phyloP scores from a whole-genome alignment of 371 early-diverging fungal species.

The Lichtheimia corymbifera region DNA sequence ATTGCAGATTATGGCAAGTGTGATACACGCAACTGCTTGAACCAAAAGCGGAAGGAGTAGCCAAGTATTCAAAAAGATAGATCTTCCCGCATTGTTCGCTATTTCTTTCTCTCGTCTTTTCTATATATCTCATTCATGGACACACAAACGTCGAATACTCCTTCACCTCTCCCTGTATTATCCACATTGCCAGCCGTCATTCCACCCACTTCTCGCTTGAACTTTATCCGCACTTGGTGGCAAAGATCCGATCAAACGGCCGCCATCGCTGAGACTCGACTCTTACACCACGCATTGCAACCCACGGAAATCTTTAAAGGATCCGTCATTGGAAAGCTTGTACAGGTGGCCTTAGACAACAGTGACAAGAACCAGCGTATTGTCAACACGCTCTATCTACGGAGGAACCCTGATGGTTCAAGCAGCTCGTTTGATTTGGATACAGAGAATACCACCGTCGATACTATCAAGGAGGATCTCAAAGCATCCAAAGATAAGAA shows the following conservation, averaged over 20 bases:
- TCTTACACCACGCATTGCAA: slow-evolving; percentile 36
- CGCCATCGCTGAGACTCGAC: slow-evolving; percentile 47
- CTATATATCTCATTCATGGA: background rate
- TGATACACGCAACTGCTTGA: too few relatives aligned
- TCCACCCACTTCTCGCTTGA: slow-evolving; percentile 46
- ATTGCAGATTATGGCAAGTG: too few relatives aligned
- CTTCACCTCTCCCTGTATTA: slow-evolving; percentile 8
- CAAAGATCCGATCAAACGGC: slow-evolving; percentile 47
- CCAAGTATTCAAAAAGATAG: too few relatives aligned
- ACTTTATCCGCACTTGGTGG: slow-evolving; percentile 53
- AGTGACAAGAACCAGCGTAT: slow-evolving; percentile 17
- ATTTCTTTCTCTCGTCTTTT: background rate
- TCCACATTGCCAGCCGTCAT: slow-evolving; percentile 38
- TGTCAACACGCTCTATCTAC: slow-evolving; percentile 38
- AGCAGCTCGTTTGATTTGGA: slow-evolving; percentile 26
- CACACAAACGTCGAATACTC: background rate
- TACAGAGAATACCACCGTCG: slow-evolving; percentile 33
- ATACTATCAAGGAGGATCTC: slow-evolving; percentile 23
- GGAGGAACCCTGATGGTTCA: slow-evolving; percentile 14
- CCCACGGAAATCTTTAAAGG: slow-evolving; percentile 20
- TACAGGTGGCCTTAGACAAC: slow-evolving; percentile 50
- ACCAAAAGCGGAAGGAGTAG: too few relatives aligned
- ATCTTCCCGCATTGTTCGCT: background rate
- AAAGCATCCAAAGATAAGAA: slow-evolving; percentile 38
- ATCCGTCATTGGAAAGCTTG: slow-evolving; percentile 29